Conservation (phyloP, 2,329 filamentous ascomycete genomes). For the Colletotrichum aenigma region DNA sequence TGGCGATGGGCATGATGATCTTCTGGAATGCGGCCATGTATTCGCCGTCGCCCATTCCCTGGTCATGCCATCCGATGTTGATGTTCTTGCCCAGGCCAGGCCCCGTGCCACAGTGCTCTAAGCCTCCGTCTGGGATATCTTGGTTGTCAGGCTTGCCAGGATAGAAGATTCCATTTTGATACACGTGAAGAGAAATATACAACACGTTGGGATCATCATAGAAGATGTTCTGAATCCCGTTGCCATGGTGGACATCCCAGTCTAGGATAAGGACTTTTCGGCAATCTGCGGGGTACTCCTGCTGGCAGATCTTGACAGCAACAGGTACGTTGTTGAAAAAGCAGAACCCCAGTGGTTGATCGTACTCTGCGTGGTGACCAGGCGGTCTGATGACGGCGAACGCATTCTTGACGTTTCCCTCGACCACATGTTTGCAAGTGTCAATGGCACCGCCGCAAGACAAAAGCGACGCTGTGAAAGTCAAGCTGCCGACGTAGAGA, state of each 20-base stretch:
- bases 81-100: constrained; percentile 65
- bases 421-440: constrained; percentile 89
- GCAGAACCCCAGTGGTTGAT: constrained; percentile 91
- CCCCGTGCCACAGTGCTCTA: constrained; percentile 63
- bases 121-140: constrained; percentile 63
- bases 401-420: constrained; percentile 85
- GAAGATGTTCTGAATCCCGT: constrained; percentile 95
- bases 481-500: constrained; percentile 83
- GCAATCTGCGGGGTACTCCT: constrained; percentile 78
- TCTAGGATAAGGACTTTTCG: constrained; percentile 92
- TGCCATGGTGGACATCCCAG: constrained; percentile 85
- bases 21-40: constrained; percentile 97
- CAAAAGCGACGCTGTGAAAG: constrained; percentile 79
- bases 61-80: constrained; percentile 70
- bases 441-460: constrained; percentile 95
- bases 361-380: constrained; percentile 90
- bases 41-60: constrained; percentile 92
- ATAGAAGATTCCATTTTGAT: constrained; percentile 83
- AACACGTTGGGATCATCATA: constrained; percentile 94
- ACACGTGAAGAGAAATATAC: constrained; percentile 94
- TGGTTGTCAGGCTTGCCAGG: constrained; percentile 68
- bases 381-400: constrained; percentile 95
- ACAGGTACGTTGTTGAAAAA: constrained; percentile 98
- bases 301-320: constrained; percentile 85
- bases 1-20: constrained; percentile 94